These are phyloP conservation scores for Irineochytrium annulatum DNA, from an alignment of 192 early-diverging fungal genomes.

Conservation along the genomic window DNA sequence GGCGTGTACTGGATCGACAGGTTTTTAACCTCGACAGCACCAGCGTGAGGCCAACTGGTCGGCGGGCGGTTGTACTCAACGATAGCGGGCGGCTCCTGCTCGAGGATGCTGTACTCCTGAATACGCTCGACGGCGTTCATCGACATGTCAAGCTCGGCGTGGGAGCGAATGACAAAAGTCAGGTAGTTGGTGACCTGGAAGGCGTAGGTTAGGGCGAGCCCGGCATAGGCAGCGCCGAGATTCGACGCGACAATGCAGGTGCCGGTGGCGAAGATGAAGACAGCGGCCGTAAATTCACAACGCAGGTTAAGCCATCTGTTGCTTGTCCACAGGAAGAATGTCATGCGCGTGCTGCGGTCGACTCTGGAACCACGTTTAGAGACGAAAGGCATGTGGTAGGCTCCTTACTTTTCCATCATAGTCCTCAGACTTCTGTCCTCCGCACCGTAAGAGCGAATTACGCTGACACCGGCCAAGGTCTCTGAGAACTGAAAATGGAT, in stretches of 20 bases:
- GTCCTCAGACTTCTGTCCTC: conserved; percentile 24
- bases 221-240: conserved; percentile 29
- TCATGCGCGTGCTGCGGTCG: conserved; percentile 73
- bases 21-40: conserved; percentile 29
- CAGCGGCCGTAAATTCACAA: conserved; percentile 13
- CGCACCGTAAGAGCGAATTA: conserved; percentile 33
- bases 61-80: conserved; percentile 42
- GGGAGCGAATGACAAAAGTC: conserved; percentile 23
- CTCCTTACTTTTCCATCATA: no score
- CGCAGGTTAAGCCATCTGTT: conserved; percentile 42
- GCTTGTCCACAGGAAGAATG: conserved; percentile 76
- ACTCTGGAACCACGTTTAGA: conserved; percentile 22
- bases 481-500: conserved; percentile 81
- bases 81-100: conserved; percentile 16
- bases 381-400: conserved; percentile 26
- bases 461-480: conserved; percentile 39
- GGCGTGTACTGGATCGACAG: conserved; percentile 34
- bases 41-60: conserved; percentile 30
- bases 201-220: conserved; percentile 27
- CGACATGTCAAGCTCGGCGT: conserved; percentile 30
- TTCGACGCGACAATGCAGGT: no score
- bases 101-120: conserved; percentile 51
- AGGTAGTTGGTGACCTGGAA: conserved; percentile 25
- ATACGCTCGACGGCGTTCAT: conserved; percentile 57
- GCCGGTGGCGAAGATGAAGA: no score